Evolutionary conservation across 306 rosid species (phyloP).

Genomic region (Trichosanthes cucumerina): DNA sequence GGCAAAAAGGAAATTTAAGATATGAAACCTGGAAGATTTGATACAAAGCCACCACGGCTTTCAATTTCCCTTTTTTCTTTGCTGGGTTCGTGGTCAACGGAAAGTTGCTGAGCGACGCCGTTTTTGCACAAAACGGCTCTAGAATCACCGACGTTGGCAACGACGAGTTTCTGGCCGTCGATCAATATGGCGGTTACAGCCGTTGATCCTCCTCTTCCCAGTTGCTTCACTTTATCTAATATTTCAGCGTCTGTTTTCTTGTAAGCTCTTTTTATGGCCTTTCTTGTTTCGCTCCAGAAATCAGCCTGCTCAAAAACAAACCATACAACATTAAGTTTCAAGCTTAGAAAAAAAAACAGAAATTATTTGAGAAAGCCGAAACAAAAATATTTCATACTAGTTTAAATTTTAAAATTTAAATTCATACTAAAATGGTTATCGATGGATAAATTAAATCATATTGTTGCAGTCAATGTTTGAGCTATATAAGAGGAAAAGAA

Average conservation of each 20-base stretch:
- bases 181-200: conserved; percentile 62
- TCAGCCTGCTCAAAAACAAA: conserved; percentile 15
- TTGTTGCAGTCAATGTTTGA: no score
- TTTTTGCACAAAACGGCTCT: conserved; percentile 47
- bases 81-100: conserved; percentile 60
- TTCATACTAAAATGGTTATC: no score
- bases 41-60: conserved; percentile 61
- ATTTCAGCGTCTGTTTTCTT: conserved; percentile 43
- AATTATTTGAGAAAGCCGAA: no score
- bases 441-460: no score
- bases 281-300: conserved; percentile 41
- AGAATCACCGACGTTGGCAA: conserved; percentile 68
- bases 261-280: conserved; percentile 44
- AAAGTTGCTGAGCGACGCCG: conserved; percentile 45
- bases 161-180: conserved; percentile 46
- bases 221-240: conserved; percentile 29
- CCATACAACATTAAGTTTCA: no score
- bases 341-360: no score
- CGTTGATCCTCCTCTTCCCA: conserved; percentile 69
- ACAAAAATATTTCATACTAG: no score
- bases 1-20: background rate
- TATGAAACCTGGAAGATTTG: conserved; percentile 51
- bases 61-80: conserved; percentile 44
- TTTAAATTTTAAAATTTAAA: no score
- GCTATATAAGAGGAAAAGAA: no score